Evolutionary conservation across 2,329 filamentous ascomycete genomes (phyloP).

Genomic region (Xylariaceae sp.): DNA sequence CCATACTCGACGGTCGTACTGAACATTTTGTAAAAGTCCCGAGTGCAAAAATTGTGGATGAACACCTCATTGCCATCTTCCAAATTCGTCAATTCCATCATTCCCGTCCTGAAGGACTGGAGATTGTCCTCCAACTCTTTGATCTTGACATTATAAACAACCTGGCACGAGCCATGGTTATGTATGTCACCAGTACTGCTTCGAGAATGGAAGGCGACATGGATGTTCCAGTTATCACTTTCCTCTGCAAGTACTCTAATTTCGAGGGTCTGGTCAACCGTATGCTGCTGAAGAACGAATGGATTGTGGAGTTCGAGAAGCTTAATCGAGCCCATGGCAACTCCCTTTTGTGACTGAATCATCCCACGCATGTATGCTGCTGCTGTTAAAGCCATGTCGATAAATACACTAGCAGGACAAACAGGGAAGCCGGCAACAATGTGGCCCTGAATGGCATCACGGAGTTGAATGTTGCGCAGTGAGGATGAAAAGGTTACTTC

Average conservation of each 20-base stretch:
- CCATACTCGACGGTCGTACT: slow-evolving; percentile 22
- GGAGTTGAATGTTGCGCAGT: slow-evolving; percentile 6
- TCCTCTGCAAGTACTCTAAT: slow-evolving; percentile 6
- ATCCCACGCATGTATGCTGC: slow-evolving; percentile 10
- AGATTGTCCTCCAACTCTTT: no score
- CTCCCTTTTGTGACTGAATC: background rate
- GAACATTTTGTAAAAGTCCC: slow-evolving; percentile 26
- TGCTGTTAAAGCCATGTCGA: slow-evolving; percentile 20
- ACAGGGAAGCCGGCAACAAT: slow-evolving; percentile 11
- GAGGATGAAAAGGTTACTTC: slow-evolving; percentile 16
- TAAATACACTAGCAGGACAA: slow-evolving; percentile 18
- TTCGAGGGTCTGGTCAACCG: slow-evolving; percentile 5
- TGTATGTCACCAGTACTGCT: slow-evolving; percentile 2
- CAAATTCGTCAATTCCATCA: background rate
- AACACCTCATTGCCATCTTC: background rate
- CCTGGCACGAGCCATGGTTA: slow-evolving; percentile 12
- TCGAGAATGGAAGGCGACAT: slow-evolving; percentile 10
- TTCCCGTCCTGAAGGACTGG: background rate
- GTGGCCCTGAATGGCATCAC: slow-evolving; percentile 14
- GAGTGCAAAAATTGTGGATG: slow-evolving; percentile 8
- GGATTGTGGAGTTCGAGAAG: slow-evolving; percentile 9
- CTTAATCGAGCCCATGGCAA: background rate
- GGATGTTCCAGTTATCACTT: slow-evolving; percentile 5
- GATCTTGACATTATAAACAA: background rate
- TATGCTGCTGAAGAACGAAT: slow-evolving; percentile 11